A percentile compares a stretch with the other conserved stretches of the same genome.
Evolutionary conservation across 345 rosid species (phyloP).

Genomic region (Gossypium ekmanianum): DNA sequence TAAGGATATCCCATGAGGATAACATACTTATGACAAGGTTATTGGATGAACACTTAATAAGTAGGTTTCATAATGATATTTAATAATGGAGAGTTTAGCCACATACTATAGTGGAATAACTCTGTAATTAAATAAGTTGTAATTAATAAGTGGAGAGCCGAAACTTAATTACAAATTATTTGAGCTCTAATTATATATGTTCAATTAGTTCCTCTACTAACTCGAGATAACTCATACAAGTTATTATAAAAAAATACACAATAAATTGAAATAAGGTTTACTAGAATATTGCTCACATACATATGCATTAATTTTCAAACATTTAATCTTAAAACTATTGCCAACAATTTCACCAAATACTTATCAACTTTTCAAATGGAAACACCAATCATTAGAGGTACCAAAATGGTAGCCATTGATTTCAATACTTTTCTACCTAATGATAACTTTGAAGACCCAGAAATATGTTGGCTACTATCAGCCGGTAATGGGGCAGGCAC

Average conservation of each 20-base stretch:
- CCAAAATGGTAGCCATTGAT: background rate
- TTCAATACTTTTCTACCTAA: background rate
- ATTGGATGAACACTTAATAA: no score
- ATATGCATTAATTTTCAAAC: background rate
- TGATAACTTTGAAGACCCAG: conserved; percentile 12
- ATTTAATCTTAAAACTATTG: background rate
- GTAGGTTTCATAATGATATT: no score
- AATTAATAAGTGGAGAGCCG: no score
- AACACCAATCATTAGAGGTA: background rate
- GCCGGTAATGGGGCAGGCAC: conserved; percentile 20
- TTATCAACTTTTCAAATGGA: background rate
- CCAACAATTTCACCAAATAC: background rate
- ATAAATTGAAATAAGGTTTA: background rate
- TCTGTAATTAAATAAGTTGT: no score
- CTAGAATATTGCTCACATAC: background rate
- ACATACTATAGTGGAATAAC: no score
- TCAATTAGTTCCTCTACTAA: no score
- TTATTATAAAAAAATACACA: background rate
- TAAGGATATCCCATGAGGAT: no score
- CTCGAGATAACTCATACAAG: no score
- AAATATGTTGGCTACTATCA: background rate
- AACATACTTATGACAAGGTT: no score
- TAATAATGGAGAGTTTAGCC: no score
- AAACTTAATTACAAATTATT: no score
- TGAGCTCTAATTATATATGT: no score